These are phyloP conservation scores for Chaetomium fimeti DNA, from an alignment of 495 filamentous ascomycete genomes.

Conservation along the genomic window DNA sequence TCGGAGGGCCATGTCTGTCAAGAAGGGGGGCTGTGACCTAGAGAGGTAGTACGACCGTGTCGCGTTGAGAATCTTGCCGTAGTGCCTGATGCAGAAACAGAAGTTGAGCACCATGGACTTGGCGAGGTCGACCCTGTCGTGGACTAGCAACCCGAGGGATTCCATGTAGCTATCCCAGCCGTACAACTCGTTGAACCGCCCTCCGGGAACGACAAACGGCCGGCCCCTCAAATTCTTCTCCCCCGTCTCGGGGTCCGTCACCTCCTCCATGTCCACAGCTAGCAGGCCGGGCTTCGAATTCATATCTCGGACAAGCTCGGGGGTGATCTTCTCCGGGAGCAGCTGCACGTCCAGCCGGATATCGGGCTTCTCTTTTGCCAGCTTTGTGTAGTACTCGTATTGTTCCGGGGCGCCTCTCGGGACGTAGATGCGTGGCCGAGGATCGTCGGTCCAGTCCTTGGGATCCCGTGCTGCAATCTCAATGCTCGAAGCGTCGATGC, in stretches of 20 bases:
- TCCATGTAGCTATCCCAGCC: conserved; percentile 99
- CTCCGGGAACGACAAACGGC: conserved; percentile 94
- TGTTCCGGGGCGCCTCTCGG: conserved; percentile 83
- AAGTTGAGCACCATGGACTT: conserved; percentile 95
- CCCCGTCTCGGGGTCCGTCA: conserved; percentile 60
- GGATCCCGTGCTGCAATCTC: conserved; percentile 79
- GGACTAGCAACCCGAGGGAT: conserved; percentile 77
- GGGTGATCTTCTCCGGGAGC: conserved; percentile 69
- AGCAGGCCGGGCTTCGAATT: conserved; percentile 85
- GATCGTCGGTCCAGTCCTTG: conserved; percentile 87
- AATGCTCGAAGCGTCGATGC: conserved; percentile 86
- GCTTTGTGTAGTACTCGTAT: conserved; percentile 76
- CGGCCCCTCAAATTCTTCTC: conserved; percentile 69
- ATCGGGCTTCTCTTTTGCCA: conserved; percentile 73
- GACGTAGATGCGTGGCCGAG: conserved; percentile 87
- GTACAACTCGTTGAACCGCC: conserved; percentile 95
- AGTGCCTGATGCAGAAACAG: conserved; percentile 96
- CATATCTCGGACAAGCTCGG: conserved; percentile 67
- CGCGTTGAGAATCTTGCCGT: conserved; percentile 96
- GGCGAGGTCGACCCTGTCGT: conserved; percentile 77
- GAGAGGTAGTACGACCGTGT: conserved; percentile 93
- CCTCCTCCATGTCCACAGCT: conserved; percentile 83
- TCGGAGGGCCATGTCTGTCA: conserved; percentile 93
- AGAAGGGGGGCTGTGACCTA: conserved; percentile 91
- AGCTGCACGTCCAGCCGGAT: conserved; percentile 81